Evolutionary conservation across 768 basidiomycete genomes (phyloP), one percentile per base, ranked within the genome.

Genomic region (Boletus rufocinnamomeus): DNA sequence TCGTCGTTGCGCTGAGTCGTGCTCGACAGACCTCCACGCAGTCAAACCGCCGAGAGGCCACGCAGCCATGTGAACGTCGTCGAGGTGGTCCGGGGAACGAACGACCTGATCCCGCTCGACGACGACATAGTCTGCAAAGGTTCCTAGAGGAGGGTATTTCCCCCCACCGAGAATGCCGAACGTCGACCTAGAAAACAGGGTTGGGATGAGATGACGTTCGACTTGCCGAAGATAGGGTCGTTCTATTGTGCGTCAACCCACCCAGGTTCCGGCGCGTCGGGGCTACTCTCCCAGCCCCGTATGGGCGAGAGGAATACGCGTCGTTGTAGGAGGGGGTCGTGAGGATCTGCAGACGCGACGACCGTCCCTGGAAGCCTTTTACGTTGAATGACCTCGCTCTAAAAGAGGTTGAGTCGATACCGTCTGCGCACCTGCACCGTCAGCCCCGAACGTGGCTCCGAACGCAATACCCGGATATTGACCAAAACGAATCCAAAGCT

Each of bases 41-140:
- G 93, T 95, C 21, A 93, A 69, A 3, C 85, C 90, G 1, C 79
- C 91, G 3, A 91, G 65, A 0, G 93, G 91, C 84, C 89, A 90
- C 5, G 90, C 89, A 0, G 91, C 86, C 19, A 82, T 79, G 52
- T 92, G 82, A 43, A 84, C 75, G 68, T 89, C 84, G 62, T 80
- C 79, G 55, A 92, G 79, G 69, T 93, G 86, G 6, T 79, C 72
- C 0, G 91, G 92, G 4, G 85, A 82, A 3, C 54, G 75, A 32
- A 93, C 76, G 21, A 93, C 82, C 53, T 89, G 82, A 56, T 85
- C 80, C 47, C 88, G 82, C 54, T 84, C 85, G 19, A 94, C 86
- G 21, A 84, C 81, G 30, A 92, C 80, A 64, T 91, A 89, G 63
- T 93, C 85, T 9, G 87, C 70, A 65, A 92, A 92, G 1, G 90